A percentile compares a stretch with the other conserved stretches of the same genome.
phyloP scores from a whole-genome alignment of 108 stramenopile genomes.

The Cyclotella choctawhatcheeana region DNA sequence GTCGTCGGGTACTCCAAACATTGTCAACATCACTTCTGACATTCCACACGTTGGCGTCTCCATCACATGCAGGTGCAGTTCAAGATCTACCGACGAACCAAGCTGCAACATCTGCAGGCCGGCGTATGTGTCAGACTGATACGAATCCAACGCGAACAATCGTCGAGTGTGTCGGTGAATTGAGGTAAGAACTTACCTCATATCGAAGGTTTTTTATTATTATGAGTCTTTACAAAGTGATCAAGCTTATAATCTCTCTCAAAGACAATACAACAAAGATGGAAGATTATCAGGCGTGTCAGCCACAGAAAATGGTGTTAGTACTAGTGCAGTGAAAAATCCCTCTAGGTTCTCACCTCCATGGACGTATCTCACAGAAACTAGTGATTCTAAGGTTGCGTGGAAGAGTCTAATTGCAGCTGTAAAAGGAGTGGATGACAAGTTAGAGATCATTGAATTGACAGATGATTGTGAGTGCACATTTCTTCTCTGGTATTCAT shows the following conservation, averaged over 20 bases:
- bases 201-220: background rate
- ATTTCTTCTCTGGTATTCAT: background rate
- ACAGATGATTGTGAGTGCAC: slow-evolving; percentile 65
- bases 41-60: slow-evolving; percentile 52
- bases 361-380: slow-evolving; percentile 85
- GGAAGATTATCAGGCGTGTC: slow-evolving; percentile 74
- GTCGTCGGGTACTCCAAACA: slow-evolving; percentile 47
- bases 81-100: slow-evolving; percentile 54
- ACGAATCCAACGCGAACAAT: slow-evolving; percentile 75
- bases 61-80: slow-evolving; percentile 26
- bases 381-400: slow-evolving; percentile 63
- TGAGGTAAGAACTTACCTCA: slow-evolving; percentile 11
- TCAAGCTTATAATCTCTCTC: no score
- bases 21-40: slow-evolving; percentile 32
- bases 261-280: slow-evolving; percentile 30
- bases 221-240: no score
- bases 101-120: slow-evolving; percentile 78
- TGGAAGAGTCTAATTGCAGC: slow-evolving; percentile 76
- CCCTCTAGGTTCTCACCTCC: slow-evolving; percentile 81
- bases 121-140: slow-evolving; percentile 74
- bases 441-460: slow-evolving; percentile 68
- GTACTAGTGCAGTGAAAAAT: slow-evolving; percentile 76
- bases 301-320: slow-evolving; percentile 84
- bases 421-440: slow-evolving; percentile 60
- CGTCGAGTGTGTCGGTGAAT: slow-evolving; percentile 74